Conservation (phyloP, 176 grass and related monocot species). For the Alloteropsis semialata region DNA sequence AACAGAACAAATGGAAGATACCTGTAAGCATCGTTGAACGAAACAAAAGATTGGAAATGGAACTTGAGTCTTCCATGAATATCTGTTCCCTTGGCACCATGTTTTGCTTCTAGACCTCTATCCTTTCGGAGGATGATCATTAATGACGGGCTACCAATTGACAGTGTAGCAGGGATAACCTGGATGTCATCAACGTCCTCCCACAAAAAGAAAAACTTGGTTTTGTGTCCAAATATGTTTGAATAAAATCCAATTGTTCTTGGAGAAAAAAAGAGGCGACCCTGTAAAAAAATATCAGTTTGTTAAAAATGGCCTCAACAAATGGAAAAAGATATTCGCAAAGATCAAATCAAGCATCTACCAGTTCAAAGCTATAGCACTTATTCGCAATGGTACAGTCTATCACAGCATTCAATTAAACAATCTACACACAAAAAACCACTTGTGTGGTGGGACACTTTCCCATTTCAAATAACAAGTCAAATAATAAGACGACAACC, state of each 20-base stretch:
- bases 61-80: slow-evolving; percentile 69
- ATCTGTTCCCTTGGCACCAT: slow-evolving; percentile 73
- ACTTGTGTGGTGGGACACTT: neutral
- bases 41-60: slow-evolving; percentile 94
- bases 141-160: slow-evolving; percentile 77
- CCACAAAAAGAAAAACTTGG: slow-evolving; percentile 99
- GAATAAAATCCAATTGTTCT: slow-evolving; percentile 97
- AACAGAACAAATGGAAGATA: slow-evolving; percentile 34
- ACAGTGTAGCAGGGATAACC: slow-evolving; percentile 64
- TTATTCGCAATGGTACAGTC: neutral
- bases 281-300: slow-evolving; percentile 38
- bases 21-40: slow-evolving; percentile 88
- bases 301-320: neutral
- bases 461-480: neutral
- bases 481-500: neutral
- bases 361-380: neutral
- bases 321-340: slow-evolving; percentile 16
- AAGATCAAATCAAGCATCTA: neutral
- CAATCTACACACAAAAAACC: neutral
- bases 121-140: slow-evolving; percentile 78
- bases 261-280: slow-evolving; percentile 90
- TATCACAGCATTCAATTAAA: slow-evolving; percentile 6
- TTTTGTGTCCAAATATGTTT: slow-evolving; percentile 95
- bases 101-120: slow-evolving; percentile 84
- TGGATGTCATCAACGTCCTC: slow-evolving; percentile 97